phyloP scores from a whole-genome alignment of 2,329 filamentous ascomycete species.

The Penicillium nordicum region DNA sequence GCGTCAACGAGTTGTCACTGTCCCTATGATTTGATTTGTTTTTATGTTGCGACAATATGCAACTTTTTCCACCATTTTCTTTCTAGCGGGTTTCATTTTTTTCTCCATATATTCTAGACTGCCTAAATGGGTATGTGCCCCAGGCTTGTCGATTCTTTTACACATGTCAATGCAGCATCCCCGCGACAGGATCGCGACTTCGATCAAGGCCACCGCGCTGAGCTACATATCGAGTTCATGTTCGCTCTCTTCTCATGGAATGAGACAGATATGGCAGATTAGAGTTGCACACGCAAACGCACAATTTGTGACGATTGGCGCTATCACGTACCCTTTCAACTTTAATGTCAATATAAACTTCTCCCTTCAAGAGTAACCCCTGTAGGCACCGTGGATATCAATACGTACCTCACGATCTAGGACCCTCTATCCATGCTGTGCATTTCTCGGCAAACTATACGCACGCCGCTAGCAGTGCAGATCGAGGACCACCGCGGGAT shows the following conservation, averaged over 20 bases:
- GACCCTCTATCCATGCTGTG: not conserved
- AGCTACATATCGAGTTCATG: conserved; percentile 35
- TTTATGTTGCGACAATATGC: not conserved
- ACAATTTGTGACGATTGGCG: not conserved
- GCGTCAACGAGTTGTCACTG: conserved; percentile 24
- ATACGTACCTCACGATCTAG: not conserved
- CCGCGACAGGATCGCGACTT: conserved; percentile 16
- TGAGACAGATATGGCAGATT: not conserved
- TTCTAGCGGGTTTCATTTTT: conserved; percentile 25
- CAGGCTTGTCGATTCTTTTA: not conserved
- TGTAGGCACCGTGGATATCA: not conserved
- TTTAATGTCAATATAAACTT: not conserved
- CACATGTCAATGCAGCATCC: not conserved
- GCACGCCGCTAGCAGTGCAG: not conserved
- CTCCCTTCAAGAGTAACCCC: not conserved
- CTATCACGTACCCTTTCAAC: not conserved
- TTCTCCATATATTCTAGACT: not conserved
- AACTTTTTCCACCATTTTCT: not conserved
- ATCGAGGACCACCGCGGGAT: not conserved
- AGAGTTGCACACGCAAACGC: not conserved
- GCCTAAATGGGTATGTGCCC: not conserved
- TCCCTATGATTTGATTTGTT: conserved; percentile 30
- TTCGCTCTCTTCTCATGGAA: not conserved
- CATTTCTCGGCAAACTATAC: not conserved
- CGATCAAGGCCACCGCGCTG: conserved; percentile 10